Evolutionary conservation across 306 rosid genomes (phyloP).

Genomic region (Lotus japonicus): DNA sequence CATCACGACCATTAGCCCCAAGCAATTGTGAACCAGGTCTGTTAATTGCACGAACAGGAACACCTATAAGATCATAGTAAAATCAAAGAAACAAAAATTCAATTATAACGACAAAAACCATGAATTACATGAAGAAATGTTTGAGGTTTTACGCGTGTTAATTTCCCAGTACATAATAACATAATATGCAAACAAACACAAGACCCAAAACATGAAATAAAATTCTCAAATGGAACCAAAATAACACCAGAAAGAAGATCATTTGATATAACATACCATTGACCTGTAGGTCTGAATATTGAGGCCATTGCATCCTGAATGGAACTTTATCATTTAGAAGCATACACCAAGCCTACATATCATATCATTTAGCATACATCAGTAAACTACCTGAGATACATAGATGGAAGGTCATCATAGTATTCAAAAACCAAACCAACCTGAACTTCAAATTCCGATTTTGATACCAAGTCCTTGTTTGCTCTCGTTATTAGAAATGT

Average conservation of each 20-base stretch:
- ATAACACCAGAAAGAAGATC: background rate
- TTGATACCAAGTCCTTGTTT: constrained; percentile 58
- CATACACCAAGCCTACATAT: constrained; percentile 91
- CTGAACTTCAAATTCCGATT: constrained; percentile 84
- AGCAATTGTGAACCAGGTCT: constrained; percentile 91
- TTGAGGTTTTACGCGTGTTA: background rate
- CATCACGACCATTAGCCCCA: constrained; percentile 96
- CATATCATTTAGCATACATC: constrained; percentile 21
- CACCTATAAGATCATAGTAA: constrained; percentile 37
- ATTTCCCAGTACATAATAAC: background rate
- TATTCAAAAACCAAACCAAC: constrained; percentile 36
- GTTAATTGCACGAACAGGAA: constrained; percentile 80
- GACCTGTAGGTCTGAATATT: constrained; percentile 75
- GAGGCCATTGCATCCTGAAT: constrained; percentile 99
- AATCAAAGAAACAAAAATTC: background rate
- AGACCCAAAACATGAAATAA: background rate
- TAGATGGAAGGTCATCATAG: background rate
- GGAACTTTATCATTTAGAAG: constrained; percentile 95
- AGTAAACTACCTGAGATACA: constrained; percentile 1
- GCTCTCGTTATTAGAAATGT: constrained; percentile 72
- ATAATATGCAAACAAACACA: background rate
- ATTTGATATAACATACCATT: constrained; percentile 57
- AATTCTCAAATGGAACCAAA: constrained; percentile 7
- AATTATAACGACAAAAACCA: background rate
- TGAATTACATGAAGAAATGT: background rate